A percentile compares a stretch with the other conserved stretches of the same genome.
These are phyloP conservation scores for Persicaria maculosa DNA, from an alignment of 148 eudicot genomes.

Conservation along the genomic window DNA sequence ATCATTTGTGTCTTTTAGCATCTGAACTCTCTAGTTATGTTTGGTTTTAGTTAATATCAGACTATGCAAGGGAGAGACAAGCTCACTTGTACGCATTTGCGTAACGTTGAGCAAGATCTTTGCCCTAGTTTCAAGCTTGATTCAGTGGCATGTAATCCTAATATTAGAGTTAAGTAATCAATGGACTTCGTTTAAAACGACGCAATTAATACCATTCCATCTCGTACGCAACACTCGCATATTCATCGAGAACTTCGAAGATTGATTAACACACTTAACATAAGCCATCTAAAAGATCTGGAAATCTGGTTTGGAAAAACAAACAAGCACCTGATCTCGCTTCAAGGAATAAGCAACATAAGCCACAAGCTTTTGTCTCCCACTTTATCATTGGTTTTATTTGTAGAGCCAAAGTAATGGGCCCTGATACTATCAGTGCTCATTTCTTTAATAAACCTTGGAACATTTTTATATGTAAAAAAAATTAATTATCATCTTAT, in stretches of 20 bases:
- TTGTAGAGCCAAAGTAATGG: constrained; percentile 4
- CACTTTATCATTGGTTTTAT: neutral
- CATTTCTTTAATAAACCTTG: constrained; percentile 7
- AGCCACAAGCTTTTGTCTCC: constrained; percentile 7
- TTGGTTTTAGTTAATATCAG: neutral
- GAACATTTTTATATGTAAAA: neutral
- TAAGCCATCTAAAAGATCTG: constrained; percentile 1
- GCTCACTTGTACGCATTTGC: neutral
- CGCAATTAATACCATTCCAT: neutral
- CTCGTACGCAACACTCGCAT: neutral
- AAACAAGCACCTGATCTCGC: neutral
- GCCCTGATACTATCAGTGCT: neutral
- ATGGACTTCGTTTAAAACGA: constrained; percentile 4
- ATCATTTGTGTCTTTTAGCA: neutral
- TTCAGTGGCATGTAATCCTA: neutral
- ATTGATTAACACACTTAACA: neutral
- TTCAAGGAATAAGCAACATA: constrained; percentile 6
- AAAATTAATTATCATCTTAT: neutral
- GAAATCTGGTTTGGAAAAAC: neutral
- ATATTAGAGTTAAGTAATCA: neutral
- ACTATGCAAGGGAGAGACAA: constrained; percentile 5
- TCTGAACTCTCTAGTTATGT: neutral
- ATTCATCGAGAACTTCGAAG: neutral
- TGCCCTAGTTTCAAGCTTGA: constrained; percentile 1
- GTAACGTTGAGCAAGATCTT: constrained; percentile 1